Conservation (phyloP, 2,329 filamentous ascomycete genomes). For the Colletotrichum godetiae region DNA sequence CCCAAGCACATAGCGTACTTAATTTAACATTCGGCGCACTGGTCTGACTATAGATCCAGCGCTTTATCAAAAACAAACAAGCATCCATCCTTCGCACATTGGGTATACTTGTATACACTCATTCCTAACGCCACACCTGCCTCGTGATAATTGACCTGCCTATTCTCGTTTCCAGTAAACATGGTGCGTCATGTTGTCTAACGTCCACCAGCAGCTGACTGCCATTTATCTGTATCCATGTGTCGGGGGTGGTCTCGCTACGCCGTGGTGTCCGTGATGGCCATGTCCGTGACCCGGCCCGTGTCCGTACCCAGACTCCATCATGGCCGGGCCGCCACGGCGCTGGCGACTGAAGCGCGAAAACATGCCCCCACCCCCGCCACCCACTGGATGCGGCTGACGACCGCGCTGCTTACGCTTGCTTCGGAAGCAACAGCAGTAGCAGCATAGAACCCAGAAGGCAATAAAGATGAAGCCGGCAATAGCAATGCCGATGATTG, state of each 20-base stretch:
- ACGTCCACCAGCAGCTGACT: no score
- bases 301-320: conserved; percentile 27
- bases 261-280: conserved; percentile 2
- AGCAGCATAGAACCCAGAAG: conserved; percentile 28
- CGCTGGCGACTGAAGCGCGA: conserved; percentile 9
- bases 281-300: not conserved
- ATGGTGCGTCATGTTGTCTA: not conserved
- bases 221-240: conserved; percentile 14
- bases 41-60: not conserved
- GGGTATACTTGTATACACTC: not conserved
- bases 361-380: conserved; percentile 17
- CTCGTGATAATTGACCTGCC: not conserved
- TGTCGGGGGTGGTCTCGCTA: conserved; percentile 12
- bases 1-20: conserved; percentile 8
- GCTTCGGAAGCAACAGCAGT: conserved; percentile 36
- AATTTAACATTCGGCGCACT: conserved; percentile 1
- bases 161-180: no score
- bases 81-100: not conserved
- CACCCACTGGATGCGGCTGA: not conserved
- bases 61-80: not conserved
- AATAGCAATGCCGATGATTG: conserved; percentile 35
- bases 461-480: conserved; percentile 30
- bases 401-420: conserved; percentile 22
- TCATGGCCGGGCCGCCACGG: conserved; percentile 21
- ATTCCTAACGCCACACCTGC: not conserved